Evolutionary conservation across 2,329 filamentous ascomycete genomes (phyloP).

Genomic region (Fusarium subtropicale): DNA sequence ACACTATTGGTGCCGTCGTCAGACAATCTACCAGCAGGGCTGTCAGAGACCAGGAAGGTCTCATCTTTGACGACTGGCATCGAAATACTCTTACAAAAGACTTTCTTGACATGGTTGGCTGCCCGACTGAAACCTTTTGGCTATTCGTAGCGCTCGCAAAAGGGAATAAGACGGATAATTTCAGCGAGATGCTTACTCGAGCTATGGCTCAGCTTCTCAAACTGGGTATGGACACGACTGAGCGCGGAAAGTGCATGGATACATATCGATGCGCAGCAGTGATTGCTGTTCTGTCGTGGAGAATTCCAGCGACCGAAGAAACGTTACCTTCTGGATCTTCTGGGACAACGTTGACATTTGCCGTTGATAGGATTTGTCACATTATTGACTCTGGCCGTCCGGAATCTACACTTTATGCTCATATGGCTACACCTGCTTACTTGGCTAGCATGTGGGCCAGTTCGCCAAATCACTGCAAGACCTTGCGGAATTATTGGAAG

Average conservation of each 20-base stretch:
- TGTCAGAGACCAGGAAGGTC: not conserved
- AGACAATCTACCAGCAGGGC: slow-evolving; percentile 14
- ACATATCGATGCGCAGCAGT: slow-evolving; percentile 53
- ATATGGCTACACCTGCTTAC: slow-evolving; percentile 54
- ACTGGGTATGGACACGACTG: slow-evolving; percentile 28
- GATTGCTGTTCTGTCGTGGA: slow-evolving; percentile 47
- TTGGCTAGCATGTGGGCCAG: slow-evolving; percentile 53
- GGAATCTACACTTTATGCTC: slow-evolving; percentile 54
- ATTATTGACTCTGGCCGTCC: slow-evolving; percentile 49
- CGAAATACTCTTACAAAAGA: slow-evolving; percentile 49
- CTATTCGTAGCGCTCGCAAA: slow-evolving; percentile 52
- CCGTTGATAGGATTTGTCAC: slow-evolving; percentile 52
- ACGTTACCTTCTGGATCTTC: not conserved
- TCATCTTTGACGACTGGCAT: slow-evolving; percentile 58
- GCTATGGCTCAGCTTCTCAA: slow-evolving; percentile 47
- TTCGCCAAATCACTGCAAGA: slow-evolving; percentile 49
- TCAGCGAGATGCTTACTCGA: slow-evolving; percentile 33
- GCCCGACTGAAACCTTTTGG: slow-evolving; percentile 53
- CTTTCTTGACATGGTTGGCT: slow-evolving; percentile 55
- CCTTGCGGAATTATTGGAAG: slow-evolving; percentile 53
- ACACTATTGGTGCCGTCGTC: slow-evolving; percentile 50
- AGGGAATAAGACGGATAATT: not conserved
- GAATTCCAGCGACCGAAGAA: not conserved
- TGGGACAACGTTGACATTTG: slow-evolving; percentile 42
- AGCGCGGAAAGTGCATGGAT: slow-evolving; percentile 45